Evolutionary conservation across 331 rosid species (phyloP).

Genomic region (Quercus phellos): DNA sequence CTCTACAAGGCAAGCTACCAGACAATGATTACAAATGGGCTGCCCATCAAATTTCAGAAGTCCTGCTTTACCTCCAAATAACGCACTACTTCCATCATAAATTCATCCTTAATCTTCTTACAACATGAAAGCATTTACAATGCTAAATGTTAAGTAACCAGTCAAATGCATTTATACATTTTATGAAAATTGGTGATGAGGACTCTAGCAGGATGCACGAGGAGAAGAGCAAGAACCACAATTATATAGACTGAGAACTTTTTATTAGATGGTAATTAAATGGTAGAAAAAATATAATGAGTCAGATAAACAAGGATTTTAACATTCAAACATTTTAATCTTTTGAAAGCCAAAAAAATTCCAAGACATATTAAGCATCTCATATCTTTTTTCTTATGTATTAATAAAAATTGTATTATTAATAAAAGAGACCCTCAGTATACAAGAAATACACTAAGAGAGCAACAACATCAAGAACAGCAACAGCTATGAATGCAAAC

Average conservation of each 20-base stretch:
- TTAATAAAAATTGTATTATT: too few species aligned
- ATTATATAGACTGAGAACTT: too few species aligned
- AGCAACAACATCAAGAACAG: too few species aligned
- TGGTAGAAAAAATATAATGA: not conserved
- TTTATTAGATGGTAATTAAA: not conserved
- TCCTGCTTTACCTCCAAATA: constrained; percentile 73
- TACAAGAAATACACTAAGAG: too few species aligned
- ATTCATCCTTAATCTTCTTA: constrained; percentile 23
- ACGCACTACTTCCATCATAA: constrained; percentile 48
- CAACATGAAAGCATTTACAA: constrained; percentile 8
- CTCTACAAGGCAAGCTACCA: constrained; percentile 15
- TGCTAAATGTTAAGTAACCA: not conserved
- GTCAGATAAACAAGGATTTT: not conserved
- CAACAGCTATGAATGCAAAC: too few species aligned
- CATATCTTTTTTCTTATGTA: not conserved
- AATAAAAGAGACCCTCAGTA: constrained; percentile 12
- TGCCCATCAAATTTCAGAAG: constrained; percentile 90
- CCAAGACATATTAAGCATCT: too few species aligned
- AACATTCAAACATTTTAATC: not conserved
- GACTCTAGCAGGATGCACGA: not conserved
- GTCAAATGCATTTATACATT: not conserved
- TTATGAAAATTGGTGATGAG: not conserved
- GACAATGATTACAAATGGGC: constrained; percentile 67
- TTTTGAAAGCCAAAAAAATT: not conserved
- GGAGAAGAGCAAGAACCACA: not conserved